phyloP scores from a whole-genome alignment of 2,329 filamentous ascomycete genomes.

The Aspergillus novofumigatus region DNA sequence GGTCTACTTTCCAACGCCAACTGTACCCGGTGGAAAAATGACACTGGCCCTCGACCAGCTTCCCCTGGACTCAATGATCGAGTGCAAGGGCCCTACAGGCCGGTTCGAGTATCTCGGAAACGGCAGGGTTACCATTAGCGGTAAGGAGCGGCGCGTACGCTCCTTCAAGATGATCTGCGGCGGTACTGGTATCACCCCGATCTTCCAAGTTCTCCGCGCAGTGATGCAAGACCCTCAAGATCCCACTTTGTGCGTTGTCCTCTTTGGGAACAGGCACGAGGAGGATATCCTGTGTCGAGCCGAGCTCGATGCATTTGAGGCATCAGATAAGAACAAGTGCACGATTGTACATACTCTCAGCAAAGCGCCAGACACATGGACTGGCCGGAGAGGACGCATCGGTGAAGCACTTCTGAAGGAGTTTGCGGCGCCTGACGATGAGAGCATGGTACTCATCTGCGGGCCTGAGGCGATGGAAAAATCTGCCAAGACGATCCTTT shows the following conservation, averaged over 20 bases:
- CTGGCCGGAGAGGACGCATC: constrained; percentile 64
- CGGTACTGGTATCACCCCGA: constrained; percentile 87
- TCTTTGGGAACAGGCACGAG: constrained; percentile 72
- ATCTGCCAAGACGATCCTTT: constrained; percentile 54
- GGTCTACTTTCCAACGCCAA: constrained; percentile 64
- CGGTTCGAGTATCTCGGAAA: constrained; percentile 74
- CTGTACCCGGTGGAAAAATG: constrained; percentile 69
- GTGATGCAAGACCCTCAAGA: constrained; percentile 64
- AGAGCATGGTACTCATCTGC: constrained; percentile 68
- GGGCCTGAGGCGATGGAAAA: constrained; percentile 74
- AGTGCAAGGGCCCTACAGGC: constrained; percentile 85
- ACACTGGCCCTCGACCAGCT: constrained; percentile 72
- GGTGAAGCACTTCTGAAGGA: constrained; percentile 58
- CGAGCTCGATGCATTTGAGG: constrained; percentile 64
- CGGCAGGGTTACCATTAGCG: constrained; percentile 61
- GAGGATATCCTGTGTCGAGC: constrained; percentile 77
- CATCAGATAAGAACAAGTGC: constrained; percentile 51
- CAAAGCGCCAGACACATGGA: constrained; percentile 61
- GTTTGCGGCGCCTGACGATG: constrained; percentile 49
- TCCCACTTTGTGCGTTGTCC: constrained; percentile 63
- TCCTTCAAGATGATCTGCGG: constrained; percentile 83
- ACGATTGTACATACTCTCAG: constrained; percentile 67
- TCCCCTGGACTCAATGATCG: constrained; percentile 66
- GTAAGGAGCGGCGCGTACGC: constrained; percentile 53
- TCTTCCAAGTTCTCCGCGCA: constrained; percentile 76